These are phyloP conservation scores for Trichoderma semiorbis DNA, from an alignment of 2,329 filamentous ascomycete species.

Conservation along the genomic window DNA sequence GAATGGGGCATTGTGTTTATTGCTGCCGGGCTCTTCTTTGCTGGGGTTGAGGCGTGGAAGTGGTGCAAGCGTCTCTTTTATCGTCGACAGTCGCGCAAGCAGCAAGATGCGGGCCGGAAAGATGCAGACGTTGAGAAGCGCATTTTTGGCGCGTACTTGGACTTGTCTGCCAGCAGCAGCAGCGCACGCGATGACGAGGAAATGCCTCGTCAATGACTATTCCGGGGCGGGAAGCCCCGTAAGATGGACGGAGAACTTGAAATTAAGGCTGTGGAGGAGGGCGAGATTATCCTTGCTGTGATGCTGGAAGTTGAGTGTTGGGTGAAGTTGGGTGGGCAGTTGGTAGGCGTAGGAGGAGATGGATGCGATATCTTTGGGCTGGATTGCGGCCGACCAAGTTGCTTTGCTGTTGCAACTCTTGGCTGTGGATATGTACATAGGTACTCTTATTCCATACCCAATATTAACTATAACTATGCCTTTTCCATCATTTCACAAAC, in stretches of 20 bases:
- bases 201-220: not conserved
- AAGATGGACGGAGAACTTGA: not conserved
- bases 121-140: not conserved
- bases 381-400: not conserved
- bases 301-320: not conserved
- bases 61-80: slow-evolving; percentile 48
- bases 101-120: not conserved
- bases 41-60: slow-evolving; percentile 57
- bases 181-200: not conserved
- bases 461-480: not conserved
- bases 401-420: not conserved
- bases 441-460: not conserved
- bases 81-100: not conserved
- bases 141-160: not conserved
- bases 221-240: not conserved
- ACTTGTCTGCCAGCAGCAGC: not conserved
- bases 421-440: not conserved
- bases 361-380: not conserved
- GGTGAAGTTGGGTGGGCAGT: not conserved
- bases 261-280: not conserved
- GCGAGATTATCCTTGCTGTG: not conserved
- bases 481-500: not conserved
- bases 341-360: not conserved
- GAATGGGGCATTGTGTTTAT: slow-evolving; percentile 60
- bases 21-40: slow-evolving; percentile 53